Conservation (phyloP, 176 grass and related monocot genomes). For the Raddia distichophylla region DNA sequence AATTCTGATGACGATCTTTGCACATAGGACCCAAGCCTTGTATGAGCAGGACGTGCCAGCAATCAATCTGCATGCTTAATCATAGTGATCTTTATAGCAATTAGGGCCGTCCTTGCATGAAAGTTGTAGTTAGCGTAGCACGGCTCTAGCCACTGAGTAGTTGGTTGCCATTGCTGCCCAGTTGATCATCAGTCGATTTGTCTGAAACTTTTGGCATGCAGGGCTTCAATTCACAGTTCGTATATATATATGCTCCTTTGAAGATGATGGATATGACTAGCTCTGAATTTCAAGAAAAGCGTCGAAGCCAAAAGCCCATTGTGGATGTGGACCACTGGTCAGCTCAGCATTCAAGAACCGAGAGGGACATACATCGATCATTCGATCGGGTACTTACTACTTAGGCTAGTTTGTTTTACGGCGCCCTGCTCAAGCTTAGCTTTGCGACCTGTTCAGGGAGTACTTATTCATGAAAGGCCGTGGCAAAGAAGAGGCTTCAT, state of each 20-base stretch:
- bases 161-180: too few relatives aligned
- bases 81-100: too few relatives aligned
- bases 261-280: neutral
- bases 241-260: neutral
- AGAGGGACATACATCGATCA: neutral
- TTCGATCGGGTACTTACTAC: neutral
- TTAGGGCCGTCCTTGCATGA: too few relatives aligned
- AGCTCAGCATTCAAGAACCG: neutral
- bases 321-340: neutral
- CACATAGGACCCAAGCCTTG: too few relatives aligned
- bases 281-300: constrained; percentile 17
- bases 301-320: neutral
- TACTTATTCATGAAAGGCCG: neutral
- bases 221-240: too few relatives aligned
- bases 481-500: neutral
- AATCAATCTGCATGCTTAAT: too few relatives aligned
- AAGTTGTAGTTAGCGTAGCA: too few relatives aligned
- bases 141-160: too few relatives aligned
- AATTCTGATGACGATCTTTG: too few relatives aligned
- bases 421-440: neutral
- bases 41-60: too few relatives aligned
- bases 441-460: neutral
- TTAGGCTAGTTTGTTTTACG: constrained; percentile 13
- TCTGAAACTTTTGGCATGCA: neutral
- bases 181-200: neutral